Percentiles rank a stretch among this genome's conserved stretches.
Conservation (phyloP, 2,329 filamentous ascomycete species). For the Alternaria consortialis region DNA sequence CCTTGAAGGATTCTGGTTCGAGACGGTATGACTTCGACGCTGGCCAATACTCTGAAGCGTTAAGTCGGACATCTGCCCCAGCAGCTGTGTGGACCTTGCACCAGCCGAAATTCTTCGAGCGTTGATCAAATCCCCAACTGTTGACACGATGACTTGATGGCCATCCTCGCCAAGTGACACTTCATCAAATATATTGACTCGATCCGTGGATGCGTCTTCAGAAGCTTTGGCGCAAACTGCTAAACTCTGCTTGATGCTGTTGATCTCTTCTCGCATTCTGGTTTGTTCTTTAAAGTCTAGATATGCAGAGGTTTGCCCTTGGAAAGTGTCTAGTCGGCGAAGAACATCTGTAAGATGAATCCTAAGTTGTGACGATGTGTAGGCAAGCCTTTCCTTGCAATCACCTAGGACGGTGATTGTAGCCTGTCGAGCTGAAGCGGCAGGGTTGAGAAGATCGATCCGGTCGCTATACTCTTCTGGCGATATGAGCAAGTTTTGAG, state of each 20-base stretch:
- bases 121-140: constrained; percentile 17
- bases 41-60: not conserved
- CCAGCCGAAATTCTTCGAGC: constrained; percentile 15
- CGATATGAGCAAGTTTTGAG: not conserved
- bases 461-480: not conserved
- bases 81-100: not conserved
- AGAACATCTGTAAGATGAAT: not conserved
- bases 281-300: not conserved
- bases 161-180: constrained; percentile 15
- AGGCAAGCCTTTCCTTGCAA: not conserved
- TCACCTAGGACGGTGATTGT: not conserved
- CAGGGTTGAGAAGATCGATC: not conserved
- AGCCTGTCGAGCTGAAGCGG: not conserved
- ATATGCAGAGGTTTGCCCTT: not conserved
- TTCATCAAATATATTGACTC: constrained; percentile 21
- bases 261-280: constrained; percentile 13
- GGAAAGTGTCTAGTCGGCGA: not conserved
- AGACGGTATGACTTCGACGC: not conserved
- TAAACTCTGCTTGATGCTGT: constrained; percentile 15
- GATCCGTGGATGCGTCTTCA: constrained; percentile 8
- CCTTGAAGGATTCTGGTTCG: not conserved
- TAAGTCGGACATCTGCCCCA: not conserved
- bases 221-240: constrained; percentile 15
- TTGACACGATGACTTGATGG: constrained; percentile 22
- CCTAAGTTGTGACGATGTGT: not conserved